Conservation (phyloP, 306 rosid genomes). For the Astragalus membranaceus region DNA sequence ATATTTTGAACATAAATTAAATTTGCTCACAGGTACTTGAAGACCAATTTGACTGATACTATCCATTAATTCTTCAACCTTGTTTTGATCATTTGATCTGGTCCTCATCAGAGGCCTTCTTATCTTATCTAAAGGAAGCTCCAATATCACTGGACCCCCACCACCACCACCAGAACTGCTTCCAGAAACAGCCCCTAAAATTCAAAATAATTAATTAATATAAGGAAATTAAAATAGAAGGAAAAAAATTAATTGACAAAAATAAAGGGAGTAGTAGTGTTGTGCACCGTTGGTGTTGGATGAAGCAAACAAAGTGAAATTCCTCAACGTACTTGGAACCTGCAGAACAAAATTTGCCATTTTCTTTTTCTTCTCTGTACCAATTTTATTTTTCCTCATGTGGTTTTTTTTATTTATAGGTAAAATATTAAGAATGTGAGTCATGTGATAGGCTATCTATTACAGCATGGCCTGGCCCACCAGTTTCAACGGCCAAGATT, state of each 20-base stretch:
- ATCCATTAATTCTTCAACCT: constrained; percentile 79
- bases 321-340: constrained; percentile 52
- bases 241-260: background rate
- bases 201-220: background rate
- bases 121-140: constrained; percentile 90
- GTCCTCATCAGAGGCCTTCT: constrained; percentile 88
- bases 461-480: constrained; percentile 28
- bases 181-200: constrained; percentile 51
- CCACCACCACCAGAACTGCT: constrained; percentile 38
- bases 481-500: constrained; percentile 33
- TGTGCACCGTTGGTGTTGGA: constrained; percentile 56
- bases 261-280: background rate
- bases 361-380: background rate
- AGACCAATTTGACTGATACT: constrained; percentile 85
- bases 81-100: constrained; percentile 64
- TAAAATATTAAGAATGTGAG: background rate
- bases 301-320: constrained; percentile 60
- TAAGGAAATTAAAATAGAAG: background rate
- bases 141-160: constrained; percentile 77
- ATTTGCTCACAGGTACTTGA: constrained; percentile 68
- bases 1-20: background rate
- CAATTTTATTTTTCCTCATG: background rate
- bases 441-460: background rate
- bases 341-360: constrained; percentile 69
- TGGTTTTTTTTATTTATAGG: background rate